Evolutionary conservation across 1,139 yeast genomes (phyloP), one percentile per base, ranked within the genome.

Genomic region (Debaryomyces udenii): DNA sequence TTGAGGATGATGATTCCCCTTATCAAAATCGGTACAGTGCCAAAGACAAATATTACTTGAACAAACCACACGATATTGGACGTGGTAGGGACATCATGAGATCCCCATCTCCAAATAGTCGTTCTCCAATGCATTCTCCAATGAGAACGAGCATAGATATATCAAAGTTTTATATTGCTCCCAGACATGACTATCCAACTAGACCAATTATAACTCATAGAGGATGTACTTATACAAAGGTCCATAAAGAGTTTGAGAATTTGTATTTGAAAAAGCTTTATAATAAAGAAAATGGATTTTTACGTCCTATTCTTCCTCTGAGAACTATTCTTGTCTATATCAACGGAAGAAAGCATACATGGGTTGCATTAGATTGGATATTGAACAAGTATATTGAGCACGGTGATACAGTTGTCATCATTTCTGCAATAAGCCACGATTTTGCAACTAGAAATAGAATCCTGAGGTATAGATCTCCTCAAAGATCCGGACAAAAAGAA

Each of bases 351-450:
- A 74, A 68, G 35, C 91, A 85, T 61, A 83, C 93, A 0, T 86
- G 94, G 93, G 88, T 83, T 3, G 83, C 89, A 0, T 62, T 86
- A 36, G 95, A 86, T 57, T 86, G 86, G 85, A 64, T 78, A 3
- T 60, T 85, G 43, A 67, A 66, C 32, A 64, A 67, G 33, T 64
- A 81, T 13, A 57, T 81, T 9, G 80, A 76, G 48, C 66, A 81
- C 51, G 86, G 88, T 6, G 94, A 86, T 56, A 74, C 81, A 6
- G 62, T 86, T 2, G 76, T 86, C 4, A 74, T 86, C 7, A 87
- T 51, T 57, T 78, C 64, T 2, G 67, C 77, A 6, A 56, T 71
- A 11, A 53, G 60, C 37, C 47, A 45, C 16, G 42, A 41, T 10
- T 40, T 46, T 23, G 29, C 17, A 27, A 4, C 41, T 6, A 23